Base-by-base conservation (phyloP, 106 monocot genomes). In the Acorus gramineus region DNA sequence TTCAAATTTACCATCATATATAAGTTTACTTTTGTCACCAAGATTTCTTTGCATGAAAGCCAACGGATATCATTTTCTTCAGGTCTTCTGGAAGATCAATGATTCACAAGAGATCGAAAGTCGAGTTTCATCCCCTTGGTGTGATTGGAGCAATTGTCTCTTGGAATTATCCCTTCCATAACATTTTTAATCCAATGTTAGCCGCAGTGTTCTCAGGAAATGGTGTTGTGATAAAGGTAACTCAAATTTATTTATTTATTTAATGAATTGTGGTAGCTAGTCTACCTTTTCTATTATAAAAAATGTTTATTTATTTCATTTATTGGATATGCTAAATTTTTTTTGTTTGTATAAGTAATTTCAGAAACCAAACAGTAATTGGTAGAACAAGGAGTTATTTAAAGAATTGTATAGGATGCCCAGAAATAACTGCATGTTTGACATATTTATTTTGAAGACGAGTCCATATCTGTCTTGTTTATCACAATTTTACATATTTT, bases 91-190 rank as follows among this genome's bases (percentile, higher is more conserved):
- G 98, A 42, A 78, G 88, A 73, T 98, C 98, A 75, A 98, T 98
- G 98, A 54, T 92, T 59, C 98, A 98, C 74, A 98, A 98, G 62
- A 85, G 72, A 80, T 82, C 92, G 59, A 98, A 78, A 74, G 98
- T 98, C 57, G 98, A 98, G 62, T 98, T 92, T 66, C 71, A 92
- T 84, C 98, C 98, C 7, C 73, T 98, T 52, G 98, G 98, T 60
- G 98, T 98, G 42, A 80, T 98, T 83, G 98, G 98, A 14, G 98
- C 98, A 52, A 98, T 98, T 75, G 88, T 98, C 43, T 92, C 98
- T 66, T 98, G 98, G 98, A 98, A 98, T 64, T 98, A 98, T 78
- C 98, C 98, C 13, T 98, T 98, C 67, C 98, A 98, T 67, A 98
- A 98, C 64, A 76, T 98, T 52, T 92, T 98, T 44, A 98, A 98